Conservation (phyloP, 2,329 filamentous ascomycete genomes). For the Penicillium sp. region DNA sequence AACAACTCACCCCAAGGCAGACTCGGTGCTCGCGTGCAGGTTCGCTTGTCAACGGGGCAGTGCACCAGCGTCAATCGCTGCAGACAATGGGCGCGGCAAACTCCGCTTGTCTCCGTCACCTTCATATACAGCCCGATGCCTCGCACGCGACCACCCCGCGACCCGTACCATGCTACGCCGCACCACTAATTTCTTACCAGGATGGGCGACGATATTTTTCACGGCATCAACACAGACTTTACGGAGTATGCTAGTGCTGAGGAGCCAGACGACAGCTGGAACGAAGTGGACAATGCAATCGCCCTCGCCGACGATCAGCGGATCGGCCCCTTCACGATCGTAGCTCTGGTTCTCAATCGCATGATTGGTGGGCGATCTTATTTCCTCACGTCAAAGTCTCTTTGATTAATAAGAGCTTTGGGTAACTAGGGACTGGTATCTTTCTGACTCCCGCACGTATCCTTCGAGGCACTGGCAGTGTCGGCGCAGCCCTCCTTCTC, state of each 20-base stretch:
- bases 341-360: not conserved
- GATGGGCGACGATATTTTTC: not conserved
- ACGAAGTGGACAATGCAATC: not conserved
- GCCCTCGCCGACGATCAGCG: not conserved
- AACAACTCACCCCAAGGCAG: not conserved
- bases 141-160: not conserved
- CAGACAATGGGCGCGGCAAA: not conserved
- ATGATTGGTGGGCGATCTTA: not conserved
- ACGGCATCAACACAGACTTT: not conserved
- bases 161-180: not conserved
- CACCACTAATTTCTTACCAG: not conserved
- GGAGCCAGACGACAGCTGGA: not conserved
- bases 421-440: not conserved
- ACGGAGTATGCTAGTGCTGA: not conserved
- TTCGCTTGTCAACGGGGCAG: not conserved
- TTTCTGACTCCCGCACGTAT: constrained; percentile 1
- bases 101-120: not conserved
- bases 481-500: not conserved
- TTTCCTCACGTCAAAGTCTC: not conserved
- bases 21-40: not conserved
- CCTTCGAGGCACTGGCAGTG: not conserved
- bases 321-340: constrained; percentile 1
- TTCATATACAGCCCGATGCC: not conserved
- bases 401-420: not conserved
- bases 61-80: not conserved